Conservation (phyloP, 2,329 filamentous ascomycete species). For the Orbilia oligospora region DNA sequence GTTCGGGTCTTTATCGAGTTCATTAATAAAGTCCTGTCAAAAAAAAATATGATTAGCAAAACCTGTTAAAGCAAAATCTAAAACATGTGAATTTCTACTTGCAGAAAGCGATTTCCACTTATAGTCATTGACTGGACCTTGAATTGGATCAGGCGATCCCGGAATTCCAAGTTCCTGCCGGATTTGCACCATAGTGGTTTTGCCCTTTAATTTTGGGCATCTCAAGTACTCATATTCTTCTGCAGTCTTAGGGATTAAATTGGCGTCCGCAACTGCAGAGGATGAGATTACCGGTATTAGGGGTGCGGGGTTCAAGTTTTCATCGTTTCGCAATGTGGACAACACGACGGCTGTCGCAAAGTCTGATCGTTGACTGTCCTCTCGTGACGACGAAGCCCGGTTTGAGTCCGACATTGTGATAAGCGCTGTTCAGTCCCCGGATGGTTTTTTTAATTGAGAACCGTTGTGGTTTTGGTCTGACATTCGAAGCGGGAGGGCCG, state of each 20-base stretch:
- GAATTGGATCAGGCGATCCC: background rate
- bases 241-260: background rate
- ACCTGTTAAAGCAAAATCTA: background rate
- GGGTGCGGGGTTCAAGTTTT: background rate
- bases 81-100: background rate
- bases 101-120: background rate
- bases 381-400: background rate
- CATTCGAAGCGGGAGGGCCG: no score
- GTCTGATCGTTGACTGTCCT: background rate
- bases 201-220: background rate
- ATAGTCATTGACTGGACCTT: background rate
- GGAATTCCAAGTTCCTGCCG: background rate
- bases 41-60: background rate
- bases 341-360: conserved; percentile 13
- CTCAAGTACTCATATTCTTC: background rate
- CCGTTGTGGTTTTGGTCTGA: no score
- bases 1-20: background rate
- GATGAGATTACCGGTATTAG: background rate
- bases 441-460: background rate
- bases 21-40: background rate
- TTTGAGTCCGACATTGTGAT: background rate
- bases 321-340: background rate
- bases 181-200: background rate
- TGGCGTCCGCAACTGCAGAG: background rate
- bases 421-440: background rate